phyloP scores from a whole-genome alignment of 2,329 filamentous ascomycete species.

The Pestalotiopsis sp. region DNA sequence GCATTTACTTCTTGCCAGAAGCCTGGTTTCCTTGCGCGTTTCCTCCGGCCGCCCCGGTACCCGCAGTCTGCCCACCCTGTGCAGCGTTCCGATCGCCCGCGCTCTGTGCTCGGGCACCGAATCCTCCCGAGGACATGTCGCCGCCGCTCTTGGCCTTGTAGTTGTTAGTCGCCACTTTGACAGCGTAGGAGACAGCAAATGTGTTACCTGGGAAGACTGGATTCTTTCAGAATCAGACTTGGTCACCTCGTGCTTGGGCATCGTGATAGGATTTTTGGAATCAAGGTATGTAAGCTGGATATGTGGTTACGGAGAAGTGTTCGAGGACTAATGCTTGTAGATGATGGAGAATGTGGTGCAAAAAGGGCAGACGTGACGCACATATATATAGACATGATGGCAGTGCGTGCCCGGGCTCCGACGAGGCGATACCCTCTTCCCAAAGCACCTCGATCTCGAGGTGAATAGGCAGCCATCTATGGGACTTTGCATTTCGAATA shows the following conservation, averaged over 20 bases:
- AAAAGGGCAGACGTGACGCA: neutral
- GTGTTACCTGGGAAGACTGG: neutral
- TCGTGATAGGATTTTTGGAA: neutral
- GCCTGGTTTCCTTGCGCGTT: neutral
- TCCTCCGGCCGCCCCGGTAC: neutral
- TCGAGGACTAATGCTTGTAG: neutral
- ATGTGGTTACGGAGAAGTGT: neutral
- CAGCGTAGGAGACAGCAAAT: neutral
- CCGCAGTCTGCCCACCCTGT: neutral
- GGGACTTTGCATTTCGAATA: neutral
- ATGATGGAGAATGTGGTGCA: neutral
- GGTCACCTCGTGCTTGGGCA: neutral
- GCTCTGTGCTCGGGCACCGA: conserved; percentile 19
- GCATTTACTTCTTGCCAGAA: neutral
- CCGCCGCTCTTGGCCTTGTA: conserved; percentile 18
- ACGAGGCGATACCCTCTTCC: neutral
- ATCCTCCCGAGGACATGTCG: conserved; percentile 19
- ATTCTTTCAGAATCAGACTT: conserved; percentile 1
- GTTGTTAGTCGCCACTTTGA: neutral
- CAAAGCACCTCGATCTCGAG: neutral
- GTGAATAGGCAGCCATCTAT: neutral
- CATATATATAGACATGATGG: neutral
- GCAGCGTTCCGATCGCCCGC: conserved; percentile 18
- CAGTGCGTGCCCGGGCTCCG: neutral
- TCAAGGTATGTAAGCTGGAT: neutral